Evolutionary conservation across 768 basidiomycete species (phyloP), one percentile per base, ranked within the genome.

Genomic region (Dacryopinax spathularia): DNA sequence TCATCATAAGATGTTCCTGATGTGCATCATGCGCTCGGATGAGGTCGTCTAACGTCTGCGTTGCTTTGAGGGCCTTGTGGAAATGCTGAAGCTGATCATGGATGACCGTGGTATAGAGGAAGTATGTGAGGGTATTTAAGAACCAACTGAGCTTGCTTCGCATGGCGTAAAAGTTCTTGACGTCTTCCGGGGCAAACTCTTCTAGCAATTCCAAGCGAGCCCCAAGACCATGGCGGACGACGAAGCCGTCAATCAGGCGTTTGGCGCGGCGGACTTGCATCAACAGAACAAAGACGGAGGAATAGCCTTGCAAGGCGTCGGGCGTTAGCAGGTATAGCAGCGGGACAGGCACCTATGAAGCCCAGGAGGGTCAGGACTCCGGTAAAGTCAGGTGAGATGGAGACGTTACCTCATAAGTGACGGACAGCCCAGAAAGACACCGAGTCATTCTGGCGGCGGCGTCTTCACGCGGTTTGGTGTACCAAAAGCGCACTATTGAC

Each of bases 71-170:
- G 1, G 71, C 76, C 6, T 81, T 73, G 64, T 85, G 85, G 66
- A 91, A 89, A 62, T 76, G 75, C 41, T 77, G 69, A 1, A 86
- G 75, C 73, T 86, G 82, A 2, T 79, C 75, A 66, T 89, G 83
- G 44, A 91, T 77, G 60, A 90, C 87, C 88, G 48, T 69, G 39
- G 34, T 27, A 31, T 56, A 56, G 3, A 56, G 12, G 48, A 56
- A 56, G 29, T 13, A 56, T 31, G 48, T 56, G 25, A 56, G 48
- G 48, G 48, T 29, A 18, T 88, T 89, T 71, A 88, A 80, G 68
- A 91, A 88, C 90, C 90, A 92, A 64, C 86, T 86, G 64, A 92
- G 68, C 63, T 85, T 84, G 67, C 84, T 83, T 66, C 89, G 75
- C 78, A 89, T 81, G 0, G 86, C 86, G 70, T 88, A 89, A 68